Evolutionary conservation across 768 basidiomycete genomes (phyloP), one percentile per base, ranked within the genome.

Genomic region (Agrocybe praecox): DNA sequence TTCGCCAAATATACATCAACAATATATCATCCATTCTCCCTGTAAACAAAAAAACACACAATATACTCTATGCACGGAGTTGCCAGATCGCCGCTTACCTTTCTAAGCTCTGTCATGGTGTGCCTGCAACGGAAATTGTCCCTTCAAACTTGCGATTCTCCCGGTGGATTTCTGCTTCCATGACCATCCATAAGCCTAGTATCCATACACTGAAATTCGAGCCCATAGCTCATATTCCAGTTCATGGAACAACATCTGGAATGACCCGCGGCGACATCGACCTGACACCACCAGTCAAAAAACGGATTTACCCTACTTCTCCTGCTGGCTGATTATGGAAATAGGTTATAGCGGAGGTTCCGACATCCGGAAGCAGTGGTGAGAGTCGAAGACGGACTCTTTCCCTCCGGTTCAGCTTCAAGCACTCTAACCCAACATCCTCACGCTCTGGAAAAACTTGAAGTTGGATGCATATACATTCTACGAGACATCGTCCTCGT

Each of bases 151-250:
- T 50, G 60, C 34, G 53, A 56, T 54, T 54, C 57, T 45, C 58
- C 57, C 60, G 18, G 57, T 58, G 58, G 57, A 59, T 36, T 56
- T 55, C 61, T 59, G 61, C 53, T 46, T 54, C 62, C 64, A 62
- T 50, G 63, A 62, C 56, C 26, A 9, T n/a, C n/a, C n/a, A n/a
- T n/a, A n/a, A n/a, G n/a, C n/a, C n/a, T n/a, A n/a, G n/a, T n/a
- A n/a, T n/a, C n/a, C n/a, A n/a, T n/a, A n/a, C n/a, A n/a, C n/a
- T n/a, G n/a, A n/a, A n/a, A n/a, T n/a, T n/a, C n/a, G n/a, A n/a
- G n/a, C n/a, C n/a, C n/a, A 4, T 15, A 15, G 6, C 12, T 40
- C 6, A 15, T 12, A 40, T 40, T 40, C 14, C 36, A 40, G 14
- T 40, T 40, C 36, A 14, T 40, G 36, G n/a, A 40, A n/a, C 14